phyloP scores from a whole-genome alignment of 441 rosid species.

The Populus hybrid region DNA sequence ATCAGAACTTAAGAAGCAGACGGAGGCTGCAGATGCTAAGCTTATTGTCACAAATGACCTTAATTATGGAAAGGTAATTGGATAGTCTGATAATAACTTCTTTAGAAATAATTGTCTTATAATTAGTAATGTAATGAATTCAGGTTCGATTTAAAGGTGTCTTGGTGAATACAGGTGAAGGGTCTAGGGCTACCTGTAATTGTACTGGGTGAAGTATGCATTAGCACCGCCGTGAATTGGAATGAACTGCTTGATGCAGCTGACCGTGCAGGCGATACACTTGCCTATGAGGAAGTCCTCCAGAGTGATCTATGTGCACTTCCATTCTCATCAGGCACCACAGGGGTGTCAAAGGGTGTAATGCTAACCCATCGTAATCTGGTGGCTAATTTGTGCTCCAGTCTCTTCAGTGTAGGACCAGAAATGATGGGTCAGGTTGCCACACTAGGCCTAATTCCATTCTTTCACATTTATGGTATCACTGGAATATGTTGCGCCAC shows the following conservation, averaged over 20 bases:
- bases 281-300: constrained; percentile 32
- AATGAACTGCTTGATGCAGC: constrained; percentile 67
- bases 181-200: constrained; percentile 50
- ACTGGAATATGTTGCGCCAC: constrained; percentile 82
- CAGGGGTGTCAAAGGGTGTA: constrained; percentile 87
- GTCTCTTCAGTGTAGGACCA: constrained; percentile 65
- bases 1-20: constrained; percentile 80
- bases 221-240: constrained; percentile 65
- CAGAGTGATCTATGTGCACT: constrained; percentile 81
- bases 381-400: constrained; percentile 81
- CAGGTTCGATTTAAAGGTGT: background rate
- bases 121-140: background rate
- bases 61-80: constrained; percentile 61
- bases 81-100: background rate
- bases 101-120: background rate
- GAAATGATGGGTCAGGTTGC: constrained; percentile 60
- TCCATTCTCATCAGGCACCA: constrained; percentile 95
- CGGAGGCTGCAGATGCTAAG: constrained; percentile 71
- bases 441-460: constrained; percentile 67
- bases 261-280: constrained; percentile 38
- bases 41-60: constrained; percentile 58
- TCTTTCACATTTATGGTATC: constrained; percentile 86
- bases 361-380: constrained; percentile 79
- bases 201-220: constrained; percentile 43
- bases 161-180: constrained; percentile 46